These are phyloP conservation scores for Globisporangium orthogonon DNA, from an alignment of 352 stramenopile genomes.

Conservation along the genomic window DNA sequence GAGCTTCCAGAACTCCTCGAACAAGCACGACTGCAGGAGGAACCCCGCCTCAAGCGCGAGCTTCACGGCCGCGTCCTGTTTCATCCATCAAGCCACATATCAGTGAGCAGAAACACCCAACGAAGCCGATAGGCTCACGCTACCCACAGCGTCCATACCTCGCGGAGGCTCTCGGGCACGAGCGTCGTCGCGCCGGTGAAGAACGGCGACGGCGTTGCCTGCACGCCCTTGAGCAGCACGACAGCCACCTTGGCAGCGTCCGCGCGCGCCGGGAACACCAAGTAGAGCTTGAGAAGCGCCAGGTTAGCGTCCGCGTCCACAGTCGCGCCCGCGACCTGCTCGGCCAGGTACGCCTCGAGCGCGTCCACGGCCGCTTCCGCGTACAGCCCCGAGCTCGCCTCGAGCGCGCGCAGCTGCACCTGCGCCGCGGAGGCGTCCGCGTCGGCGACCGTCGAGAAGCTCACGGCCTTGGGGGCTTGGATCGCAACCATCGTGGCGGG, in stretches of 20 bases:
- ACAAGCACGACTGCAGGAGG: slow-evolving; percentile 73
- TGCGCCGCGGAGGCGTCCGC: slow-evolving; percentile 38
- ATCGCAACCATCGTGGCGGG: slow-evolving; percentile 46
- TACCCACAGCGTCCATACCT: slow-evolving; percentile 22
- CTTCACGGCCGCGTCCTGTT: slow-evolving; percentile 51
- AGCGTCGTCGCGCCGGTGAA: slow-evolving; percentile 72
- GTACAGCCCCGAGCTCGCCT: slow-evolving; percentile 43
- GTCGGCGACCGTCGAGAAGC: slow-evolving; percentile 40
- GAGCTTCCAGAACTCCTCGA: slow-evolving; percentile 80
- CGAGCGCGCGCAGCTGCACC: slow-evolving; percentile 44
- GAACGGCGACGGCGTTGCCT: slow-evolving; percentile 59
- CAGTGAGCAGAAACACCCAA: not conserved
- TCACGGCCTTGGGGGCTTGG: slow-evolving; percentile 54
- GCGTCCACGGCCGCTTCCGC: slow-evolving; percentile 35
- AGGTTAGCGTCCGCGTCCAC: slow-evolving; percentile 76
- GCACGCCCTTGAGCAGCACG: slow-evolving; percentile 69
- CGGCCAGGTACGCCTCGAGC: slow-evolving; percentile 65
- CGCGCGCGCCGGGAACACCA: slow-evolving; percentile 50
- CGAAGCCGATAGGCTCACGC: no score
- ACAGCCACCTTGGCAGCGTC: slow-evolving; percentile 59
- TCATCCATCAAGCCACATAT: not conserved
- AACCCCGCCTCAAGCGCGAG: slow-evolving; percentile 49
- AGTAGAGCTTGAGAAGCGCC: slow-evolving; percentile 80
- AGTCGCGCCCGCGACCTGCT: slow-evolving; percentile 55
- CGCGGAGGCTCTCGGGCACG: slow-evolving; percentile 57